Evolutionary conservation across 305 asterid species (phyloP).

Genomic region (Fraxinus angustifolia): DNA sequence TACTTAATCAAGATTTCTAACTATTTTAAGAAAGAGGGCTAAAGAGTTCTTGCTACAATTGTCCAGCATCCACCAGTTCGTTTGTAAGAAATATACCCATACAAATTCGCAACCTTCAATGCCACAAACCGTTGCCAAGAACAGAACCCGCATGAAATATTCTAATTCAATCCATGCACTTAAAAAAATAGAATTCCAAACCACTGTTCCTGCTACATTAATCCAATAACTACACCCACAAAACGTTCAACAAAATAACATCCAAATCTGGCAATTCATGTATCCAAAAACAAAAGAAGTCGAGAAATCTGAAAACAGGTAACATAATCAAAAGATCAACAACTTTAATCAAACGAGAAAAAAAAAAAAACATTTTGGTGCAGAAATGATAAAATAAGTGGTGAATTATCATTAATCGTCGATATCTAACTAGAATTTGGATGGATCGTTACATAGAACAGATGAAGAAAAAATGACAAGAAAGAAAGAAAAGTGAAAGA

Average conservation of each 20-base stretch:
- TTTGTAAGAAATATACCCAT: background rate
- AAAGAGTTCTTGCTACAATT: background rate
- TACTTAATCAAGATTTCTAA: background rate
- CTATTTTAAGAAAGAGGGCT: background rate
- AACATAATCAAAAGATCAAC: background rate
- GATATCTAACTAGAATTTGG: slow-evolving; percentile 11
- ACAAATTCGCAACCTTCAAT: background rate
- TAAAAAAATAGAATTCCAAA: background rate
- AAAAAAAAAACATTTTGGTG: background rate
- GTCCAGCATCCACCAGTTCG: background rate
- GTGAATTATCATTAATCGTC: slow-evolving; percentile 1
- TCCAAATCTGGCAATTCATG: background rate
- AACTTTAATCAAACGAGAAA: background rate
- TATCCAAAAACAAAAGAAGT: background rate
- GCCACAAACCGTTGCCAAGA: background rate
- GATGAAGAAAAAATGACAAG: background rate
- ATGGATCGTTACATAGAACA: background rate
- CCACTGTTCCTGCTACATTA: background rate
- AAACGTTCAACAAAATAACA: background rate
- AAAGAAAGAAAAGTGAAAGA: background rate
- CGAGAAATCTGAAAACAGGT: background rate
- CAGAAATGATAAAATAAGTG: slow-evolving; percentile 2
- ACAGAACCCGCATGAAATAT: background rate
- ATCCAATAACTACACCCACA: background rate
- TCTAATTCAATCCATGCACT: background rate